phyloP scores from a whole-genome alignment of 106 monocot species.

The Triglochin maritima region DNA sequence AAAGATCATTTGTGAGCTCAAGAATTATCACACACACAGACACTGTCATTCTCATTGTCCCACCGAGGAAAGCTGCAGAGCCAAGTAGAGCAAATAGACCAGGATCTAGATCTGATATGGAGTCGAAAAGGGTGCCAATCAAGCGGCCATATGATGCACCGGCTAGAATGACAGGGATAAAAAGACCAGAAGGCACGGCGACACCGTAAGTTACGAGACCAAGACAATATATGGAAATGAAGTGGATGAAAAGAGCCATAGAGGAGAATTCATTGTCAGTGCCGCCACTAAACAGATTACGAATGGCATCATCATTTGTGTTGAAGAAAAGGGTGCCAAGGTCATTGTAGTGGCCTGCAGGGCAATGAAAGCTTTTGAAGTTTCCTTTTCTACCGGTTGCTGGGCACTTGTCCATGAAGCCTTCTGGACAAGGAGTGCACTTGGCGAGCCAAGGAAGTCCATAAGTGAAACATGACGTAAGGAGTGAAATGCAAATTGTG shows the following conservation, averaged over 20 bases:
- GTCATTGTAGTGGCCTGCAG: conserved; percentile 79
- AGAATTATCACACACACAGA: conserved; percentile 88
- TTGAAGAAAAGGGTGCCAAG: conserved; percentile 80
- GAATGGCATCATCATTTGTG: conserved; percentile 90
- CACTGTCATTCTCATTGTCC: conserved; percentile 99
- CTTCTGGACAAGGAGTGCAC: conserved; percentile 64
- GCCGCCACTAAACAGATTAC: conserved; percentile 61
- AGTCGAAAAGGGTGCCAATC: conserved; percentile 38
- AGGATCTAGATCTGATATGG: conserved; percentile 46
- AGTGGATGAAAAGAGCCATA: conserved; percentile 55
- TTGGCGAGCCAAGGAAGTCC: conserved; percentile 72
- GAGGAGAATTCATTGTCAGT: conserved; percentile 48
- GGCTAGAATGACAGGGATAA: conserved; percentile 83
- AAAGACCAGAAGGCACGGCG: conserved; percentile 91
- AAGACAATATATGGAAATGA: conserved; percentile 47
- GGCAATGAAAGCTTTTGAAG: conserved; percentile 81
- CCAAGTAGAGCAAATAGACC: conserved; percentile 89
- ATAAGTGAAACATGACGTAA: conserved; percentile 77
- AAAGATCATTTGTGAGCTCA: conserved; percentile 90
- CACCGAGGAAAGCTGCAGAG: conserved; percentile 82
- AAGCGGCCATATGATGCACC: conserved; percentile 82
- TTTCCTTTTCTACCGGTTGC: conserved; percentile 65
- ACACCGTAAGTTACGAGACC: conserved; percentile 82
- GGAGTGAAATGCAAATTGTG: conserved; percentile 45
- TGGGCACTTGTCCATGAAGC: conserved; percentile 47